These are phyloP conservation scores for Arthrobotrys megalospora DNA, from an alignment of 2,329 filamentous ascomycete genomes.

Conservation along the genomic window DNA sequence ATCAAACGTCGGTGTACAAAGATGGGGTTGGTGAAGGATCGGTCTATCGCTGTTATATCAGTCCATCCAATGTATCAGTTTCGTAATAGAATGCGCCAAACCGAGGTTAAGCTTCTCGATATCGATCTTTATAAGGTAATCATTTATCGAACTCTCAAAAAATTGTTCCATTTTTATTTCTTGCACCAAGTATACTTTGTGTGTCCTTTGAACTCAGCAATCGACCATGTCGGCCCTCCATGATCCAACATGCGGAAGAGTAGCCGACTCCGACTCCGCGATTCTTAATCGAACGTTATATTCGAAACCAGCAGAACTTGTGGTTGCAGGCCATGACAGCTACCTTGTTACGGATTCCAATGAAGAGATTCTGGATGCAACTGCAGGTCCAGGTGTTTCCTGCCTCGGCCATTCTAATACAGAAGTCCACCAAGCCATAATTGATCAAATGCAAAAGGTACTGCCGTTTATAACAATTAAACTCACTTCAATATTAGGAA, in stretches of 20 bases:
- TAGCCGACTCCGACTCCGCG: constrained; percentile 30
- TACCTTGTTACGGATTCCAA: constrained; percentile 49
- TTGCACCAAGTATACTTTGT: background rate
- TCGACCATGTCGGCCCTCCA: constrained; percentile 37
- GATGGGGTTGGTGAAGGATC: background rate
- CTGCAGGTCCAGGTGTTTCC: constrained; percentile 80
- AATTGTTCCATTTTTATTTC: background rate
- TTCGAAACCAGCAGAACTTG: constrained; percentile 53
- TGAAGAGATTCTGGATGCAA: constrained; percentile 78
- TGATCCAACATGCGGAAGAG: constrained; percentile 38
- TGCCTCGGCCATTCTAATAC: constrained; percentile 78
- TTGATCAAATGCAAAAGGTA: constrained; percentile 72
- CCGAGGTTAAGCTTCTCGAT: background rate
- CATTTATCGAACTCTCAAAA: background rate
- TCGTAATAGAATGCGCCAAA: background rate
- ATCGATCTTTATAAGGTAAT: background rate
- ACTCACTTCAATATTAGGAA: constrained; percentile 72
- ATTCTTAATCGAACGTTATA: constrained; percentile 51
- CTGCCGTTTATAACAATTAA: too few species aligned
- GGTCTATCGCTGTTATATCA: background rate
- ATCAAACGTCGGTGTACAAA: background rate
- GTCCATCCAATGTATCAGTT: background rate
- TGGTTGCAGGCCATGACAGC: constrained; percentile 43
- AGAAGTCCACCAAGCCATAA: constrained; percentile 75
- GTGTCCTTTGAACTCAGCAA: background rate